Evolutionary conservation across 768 basidiomycete species (phyloP), one percentile per base, ranked within the genome.

Genomic region (Pleurotus giganteus): DNA sequence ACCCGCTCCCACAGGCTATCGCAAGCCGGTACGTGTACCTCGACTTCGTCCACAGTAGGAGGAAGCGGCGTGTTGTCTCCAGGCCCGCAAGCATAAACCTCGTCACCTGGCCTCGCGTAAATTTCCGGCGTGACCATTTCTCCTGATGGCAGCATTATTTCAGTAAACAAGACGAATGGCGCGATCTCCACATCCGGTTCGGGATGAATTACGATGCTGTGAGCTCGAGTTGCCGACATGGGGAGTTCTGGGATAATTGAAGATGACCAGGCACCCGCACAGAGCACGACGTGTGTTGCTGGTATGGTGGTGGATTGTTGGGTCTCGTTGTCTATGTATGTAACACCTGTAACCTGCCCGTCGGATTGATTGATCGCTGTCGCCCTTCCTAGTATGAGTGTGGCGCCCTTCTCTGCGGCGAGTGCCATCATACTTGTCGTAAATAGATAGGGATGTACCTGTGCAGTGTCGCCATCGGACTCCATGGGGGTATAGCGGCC

Each of bases 241-340:
- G 86, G 84, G 26, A 89, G 74, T 17, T 69, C 58, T 7, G 79
- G 73, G 28, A 88, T 49, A 55, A 95, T 65, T 7, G 64, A 63
- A 6, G 89, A 76, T 0, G 91, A 89, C 93, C 94, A 97, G 13
- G 91, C 88, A 23, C 94, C 94, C n/a, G 89, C 89, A 36, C 85
- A 80, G 47, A 97, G 67, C 36, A 96, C 73, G 58, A 94, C 81
- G 53, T 86, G 77, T 8, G 87, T 86, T 13, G 88, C 86, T 0
- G 75, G 66, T 15, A 88, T 62, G n/a, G 68, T 68, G 54, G 65
- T 66, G 4, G 57, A 60, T 23, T 63, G 58, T 47, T 59, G 55
- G 13, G 67, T 64, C 11, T 60, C 65, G 1, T 57, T 64, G 43
- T 67, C 59, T 45, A 68, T 67, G 60, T 76, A 76, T 57, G 79